Evolutionary conservation across 2,329 filamentous ascomycete genomes (phyloP).

Genomic region (Hymenoscyphus salicellus): DNA sequence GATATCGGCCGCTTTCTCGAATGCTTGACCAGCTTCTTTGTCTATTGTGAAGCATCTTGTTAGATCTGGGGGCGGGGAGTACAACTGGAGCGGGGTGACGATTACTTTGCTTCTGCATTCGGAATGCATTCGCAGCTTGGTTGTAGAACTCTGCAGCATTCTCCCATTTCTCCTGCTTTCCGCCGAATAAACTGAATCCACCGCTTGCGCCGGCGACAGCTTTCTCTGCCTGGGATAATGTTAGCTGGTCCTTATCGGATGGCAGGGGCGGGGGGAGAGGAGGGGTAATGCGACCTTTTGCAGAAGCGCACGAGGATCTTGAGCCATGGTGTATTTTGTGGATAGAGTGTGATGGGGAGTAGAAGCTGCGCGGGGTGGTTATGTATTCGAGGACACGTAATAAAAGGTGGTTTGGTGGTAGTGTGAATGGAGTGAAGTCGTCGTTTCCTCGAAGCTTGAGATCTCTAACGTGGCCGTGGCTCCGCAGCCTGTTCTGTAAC

Average conservation of each 20-base stretch:
- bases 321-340: constrained; percentile 53
- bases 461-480: constrained; percentile 1
- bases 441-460: neutral
- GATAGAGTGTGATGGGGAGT: neutral
- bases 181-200: constrained; percentile 88
- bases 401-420: neutral
- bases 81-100: neutral
- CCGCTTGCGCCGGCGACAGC: constrained; percentile 67
- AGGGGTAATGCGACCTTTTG: constrained; percentile 57
- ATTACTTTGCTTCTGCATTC: constrained; percentile 79
- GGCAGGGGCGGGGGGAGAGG: constrained; percentile 12
- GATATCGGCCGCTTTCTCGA: constrained; percentile 80
- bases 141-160: constrained; percentile 83
- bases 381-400: neutral
- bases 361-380: neutral
- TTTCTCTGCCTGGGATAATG: constrained; percentile 73
- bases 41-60: constrained; percentile 46
- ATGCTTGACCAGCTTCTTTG: constrained; percentile 80
- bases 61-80: constrained; percentile 12
- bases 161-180: constrained; percentile 83
- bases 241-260: constrained; percentile 23
- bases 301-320: constrained; percentile 74
- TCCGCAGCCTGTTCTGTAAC: neutral
- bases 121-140: constrained; percentile 87
- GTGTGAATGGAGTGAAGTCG: neutral